Percentiles rank a stretch among this genome's conserved stretches.
These are phyloP conservation scores for Thermoascus crustaceus DNA, from an alignment of 2,329 filamentous ascomycete species.

Conservation along the genomic window DNA sequence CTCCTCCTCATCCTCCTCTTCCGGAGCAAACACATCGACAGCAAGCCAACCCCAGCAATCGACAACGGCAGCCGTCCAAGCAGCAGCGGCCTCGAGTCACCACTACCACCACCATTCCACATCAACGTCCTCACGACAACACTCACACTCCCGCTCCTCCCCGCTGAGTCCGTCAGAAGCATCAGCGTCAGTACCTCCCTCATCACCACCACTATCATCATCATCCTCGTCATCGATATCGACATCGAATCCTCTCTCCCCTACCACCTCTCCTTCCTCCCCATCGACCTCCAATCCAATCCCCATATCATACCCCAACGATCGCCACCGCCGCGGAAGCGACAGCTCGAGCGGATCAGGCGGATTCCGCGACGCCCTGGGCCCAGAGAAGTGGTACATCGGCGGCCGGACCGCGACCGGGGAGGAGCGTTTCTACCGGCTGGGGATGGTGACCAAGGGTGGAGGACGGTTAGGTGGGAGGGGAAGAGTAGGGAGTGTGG, in stretches of 20 bases:
- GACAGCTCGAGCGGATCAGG: conserved; percentile 40
- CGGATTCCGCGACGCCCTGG: conserved; percentile 40
- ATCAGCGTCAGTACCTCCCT: conserved; percentile 12
- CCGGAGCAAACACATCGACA: conserved; percentile 10
- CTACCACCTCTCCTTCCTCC: conserved; percentile 16
- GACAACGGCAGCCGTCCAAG: conserved; percentile 32
- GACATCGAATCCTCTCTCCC: conserved; percentile 23
- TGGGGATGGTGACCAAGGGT: conserved; percentile 41
- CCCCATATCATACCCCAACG: conserved; percentile 26
- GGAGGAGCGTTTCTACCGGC: conserved; percentile 41
- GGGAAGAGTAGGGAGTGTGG: conserved; percentile 39
- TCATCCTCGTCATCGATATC: conserved; percentile 32
- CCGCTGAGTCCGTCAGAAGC: conserved; percentile 3
- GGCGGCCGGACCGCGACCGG: conserved; percentile 40
- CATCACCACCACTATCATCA: conserved; percentile 10
- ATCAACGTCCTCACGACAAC: conserved; percentile 12
- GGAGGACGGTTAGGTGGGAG: conserved; percentile 34
- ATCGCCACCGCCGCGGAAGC: conserved; percentile 39
- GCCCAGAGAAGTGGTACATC: conserved; percentile 45
- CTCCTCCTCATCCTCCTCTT: conserved; percentile 16
- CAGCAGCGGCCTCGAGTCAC: conserved; percentile 32
- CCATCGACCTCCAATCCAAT: conserved; percentile 28
- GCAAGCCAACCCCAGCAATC: conserved; percentile 12
- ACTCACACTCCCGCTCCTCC: conserved; percentile 15
- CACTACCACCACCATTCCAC: conserved; percentile 24